Base-by-base conservation (phyloP, 2,329 filamentous ascomycete genomes). In the Sphaerulina vaccinii region DNA sequence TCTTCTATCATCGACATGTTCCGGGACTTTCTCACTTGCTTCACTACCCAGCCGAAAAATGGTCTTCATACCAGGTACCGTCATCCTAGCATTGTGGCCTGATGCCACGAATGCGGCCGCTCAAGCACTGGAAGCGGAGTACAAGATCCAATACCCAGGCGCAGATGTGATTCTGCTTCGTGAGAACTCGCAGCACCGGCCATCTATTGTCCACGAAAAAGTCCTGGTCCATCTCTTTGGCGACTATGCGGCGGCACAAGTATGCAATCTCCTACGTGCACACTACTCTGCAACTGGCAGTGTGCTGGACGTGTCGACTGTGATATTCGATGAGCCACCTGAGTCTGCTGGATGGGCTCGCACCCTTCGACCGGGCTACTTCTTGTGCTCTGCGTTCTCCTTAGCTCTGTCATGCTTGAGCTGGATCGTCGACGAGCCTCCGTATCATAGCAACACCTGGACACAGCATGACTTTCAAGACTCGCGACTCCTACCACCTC, bases 51-150 rank as follows among this genome's bases (percentile, higher is more conserved):
- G 27, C 3, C 27, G 8, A 29, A 29, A 29, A 9, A 29, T 29
- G 27, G 4, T 6, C 3, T 15, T n/a, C 22, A 47, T 39, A 22
- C 32, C 35, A 29, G 19, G 21, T 15, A 42, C 38, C 4, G 23
- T 49, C n/a, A 42, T 54, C 19, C 41, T 54, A 11, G 51, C 51
- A 21, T 16, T 50, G 2, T 49, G 51, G 46, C 51, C 45, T 4
- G 40, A 33, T 22, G 46, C 46, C 13, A 21, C 39, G n/a, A 16
- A 18, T 15, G 40, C 37, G 13, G 46, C 27, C 19, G 27, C 42
- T 9, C 45, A 22, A 16, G 22, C 6, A 41, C 36, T 40, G 15
- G 37, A 15, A n/a, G 23, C 19, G 6, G 21, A 27, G 11, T 49
- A 54, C 16, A 18, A 24, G 15, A 22, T n/a, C 15, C 45, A 15